Base-by-base conservation (phyloP, 345 rosid genomes). In the Combretum micranthum region DNA sequence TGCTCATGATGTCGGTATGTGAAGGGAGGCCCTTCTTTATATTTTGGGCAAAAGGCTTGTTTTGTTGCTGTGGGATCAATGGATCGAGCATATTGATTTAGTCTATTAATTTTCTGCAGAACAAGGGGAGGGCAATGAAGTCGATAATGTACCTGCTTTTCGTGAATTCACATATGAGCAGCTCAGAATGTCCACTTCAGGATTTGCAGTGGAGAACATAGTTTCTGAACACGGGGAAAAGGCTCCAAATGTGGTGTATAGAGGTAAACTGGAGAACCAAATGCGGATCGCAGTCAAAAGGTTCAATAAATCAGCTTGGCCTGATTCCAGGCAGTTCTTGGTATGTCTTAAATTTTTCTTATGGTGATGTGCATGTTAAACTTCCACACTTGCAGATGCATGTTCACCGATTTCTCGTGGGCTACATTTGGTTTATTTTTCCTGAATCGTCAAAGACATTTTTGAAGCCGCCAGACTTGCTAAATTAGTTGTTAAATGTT, bases 201-300 rank as follows among this genome's bases (percentile, higher is more conserved):
- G 80, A 37, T 75, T 75, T 65, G 59, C 80, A 39, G 65, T 51
- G 43, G 79, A 71, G 52, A 75, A 75, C 67, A 71, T 75, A 61
- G 79, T 75, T 60, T 75, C 79, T 60, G 79, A 75, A 67, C 79
- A 75, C 32, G 79, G 79, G 37, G 79, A 75, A 42, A 75, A 71
- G 59, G 79, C 79, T 43, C 79, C 75, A 2, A 75, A 75, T 64
- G 73, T 75, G 59, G 79, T 75, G 47, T 75, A 75, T 59, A 71
- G 60, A 66, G 80, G 80, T 49, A 75, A 62, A 72, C 63, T 75
- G 52, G 74, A 75, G 55, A 61, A 64, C 65, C 80, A 75, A 54
- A 69, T 59, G 60, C 67, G 60, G 66, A 59, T 75, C 64, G 76
- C 64, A 49, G 80, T 75, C 43, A 75, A 75, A 57, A 67, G 73